phyloP scores from a whole-genome alignment of 805 yeast species.

The Lipomyces sp. region DNA sequence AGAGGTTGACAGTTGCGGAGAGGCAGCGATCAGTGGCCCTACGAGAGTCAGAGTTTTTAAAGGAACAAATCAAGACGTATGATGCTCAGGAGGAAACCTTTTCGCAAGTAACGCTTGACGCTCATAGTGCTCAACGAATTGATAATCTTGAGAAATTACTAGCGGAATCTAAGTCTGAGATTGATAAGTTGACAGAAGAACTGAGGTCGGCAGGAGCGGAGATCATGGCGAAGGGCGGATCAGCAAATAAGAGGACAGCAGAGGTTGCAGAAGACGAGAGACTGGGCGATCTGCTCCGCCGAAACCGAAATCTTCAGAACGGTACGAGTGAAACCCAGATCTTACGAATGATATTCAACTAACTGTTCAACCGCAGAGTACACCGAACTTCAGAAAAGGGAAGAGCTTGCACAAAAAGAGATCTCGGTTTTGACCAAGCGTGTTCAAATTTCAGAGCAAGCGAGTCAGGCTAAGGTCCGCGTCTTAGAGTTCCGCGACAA shows the following conservation, averaged over 20 bases:
- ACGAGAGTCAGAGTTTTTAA: slow-evolving; percentile 57
- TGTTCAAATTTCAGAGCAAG: slow-evolving; percentile 37
- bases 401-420: slow-evolving; percentile 12
- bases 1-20: slow-evolving; percentile 40
- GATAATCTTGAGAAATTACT: slow-evolving; percentile 47
- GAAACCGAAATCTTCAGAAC: slow-evolving; percentile 43
- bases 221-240: neutral
- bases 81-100: slow-evolving; percentile 40
- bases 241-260: slow-evolving; percentile 10
- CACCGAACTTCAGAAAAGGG: slow-evolving; percentile 13
- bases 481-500: slow-evolving; percentile 63
- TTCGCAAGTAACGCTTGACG: slow-evolving; percentile 26
- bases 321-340: slow-evolving; percentile 43
- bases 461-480: slow-evolving; percentile 44
- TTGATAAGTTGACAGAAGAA: slow-evolving; percentile 45
- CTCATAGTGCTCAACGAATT: slow-evolving; percentile 32
- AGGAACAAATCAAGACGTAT: slow-evolving; percentile 53
- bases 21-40: slow-evolving; percentile 52
- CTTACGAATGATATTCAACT: slow-evolving; percentile 32
- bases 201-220: slow-evolving; percentile 25
- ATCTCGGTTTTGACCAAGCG: slow-evolving; percentile 42
- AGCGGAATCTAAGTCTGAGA: slow-evolving; percentile 54
- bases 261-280: slow-evolving; percentile 33
- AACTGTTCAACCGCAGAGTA: neutral
- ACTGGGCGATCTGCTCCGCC: slow-evolving; percentile 40